phyloP scores from a whole-genome alignment of 2,329 filamentous ascomycete species.

The Aureobasidium leucospermi region DNA sequence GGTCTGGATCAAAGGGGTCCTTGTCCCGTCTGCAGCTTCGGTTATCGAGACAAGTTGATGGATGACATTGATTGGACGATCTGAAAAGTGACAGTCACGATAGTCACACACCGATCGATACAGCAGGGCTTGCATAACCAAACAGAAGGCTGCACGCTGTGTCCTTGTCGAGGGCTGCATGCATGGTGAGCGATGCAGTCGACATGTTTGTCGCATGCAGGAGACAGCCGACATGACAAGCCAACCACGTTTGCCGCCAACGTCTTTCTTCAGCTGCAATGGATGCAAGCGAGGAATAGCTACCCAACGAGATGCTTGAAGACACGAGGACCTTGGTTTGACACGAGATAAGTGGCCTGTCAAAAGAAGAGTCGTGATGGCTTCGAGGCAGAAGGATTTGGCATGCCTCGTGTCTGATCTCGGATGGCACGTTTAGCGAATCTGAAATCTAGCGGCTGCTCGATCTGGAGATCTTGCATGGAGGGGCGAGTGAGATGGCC shows the following conservation, averaged over 20 bases:
- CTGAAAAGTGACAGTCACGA: not conserved
- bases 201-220: not conserved
- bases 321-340: no score
- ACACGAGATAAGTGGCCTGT: no score
- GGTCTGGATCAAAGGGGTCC: not conserved
- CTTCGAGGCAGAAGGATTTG: no score
- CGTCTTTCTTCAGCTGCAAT: not conserved
- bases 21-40: not conserved
- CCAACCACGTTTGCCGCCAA: not conserved
- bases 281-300: not conserved
- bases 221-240: no score
- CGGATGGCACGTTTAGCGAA: no score
- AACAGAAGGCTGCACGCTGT: not conserved
- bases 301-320: no score
- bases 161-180: not conserved
- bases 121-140: no score
- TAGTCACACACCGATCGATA: not conserved
- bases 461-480: constrained; percentile 4
- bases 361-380: no score
- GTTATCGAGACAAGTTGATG: not conserved
- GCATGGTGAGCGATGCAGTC: not conserved
- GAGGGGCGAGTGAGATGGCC: not conserved
- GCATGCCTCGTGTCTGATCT: no score
- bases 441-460: not conserved
- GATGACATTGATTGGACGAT: not conserved